phyloP scores from a whole-genome alignment of 2,329 filamentous ascomycete species.

The Tolypocladium endophyticum region DNA sequence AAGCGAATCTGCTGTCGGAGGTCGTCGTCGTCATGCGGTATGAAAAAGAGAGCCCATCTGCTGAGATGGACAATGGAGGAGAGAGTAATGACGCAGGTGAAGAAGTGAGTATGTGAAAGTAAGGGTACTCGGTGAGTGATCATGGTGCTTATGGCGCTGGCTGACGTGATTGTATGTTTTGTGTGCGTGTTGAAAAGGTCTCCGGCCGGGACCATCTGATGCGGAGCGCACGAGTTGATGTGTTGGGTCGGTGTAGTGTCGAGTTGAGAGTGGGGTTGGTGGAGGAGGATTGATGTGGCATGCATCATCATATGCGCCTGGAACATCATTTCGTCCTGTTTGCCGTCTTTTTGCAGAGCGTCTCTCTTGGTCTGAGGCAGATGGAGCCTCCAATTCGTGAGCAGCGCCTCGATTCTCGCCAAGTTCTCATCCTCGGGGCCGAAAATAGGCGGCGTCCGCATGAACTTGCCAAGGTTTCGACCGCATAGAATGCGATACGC shows the following conservation, averaged over 20 bases:
- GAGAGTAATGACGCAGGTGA: conserved; percentile 69
- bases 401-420: conserved; percentile 37
- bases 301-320: conserved; percentile 74
- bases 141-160: conserved; percentile 65
- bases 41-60: conserved; percentile 59
- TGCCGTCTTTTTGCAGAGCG: conserved; percentile 56
- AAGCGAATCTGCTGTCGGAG: conserved; percentile 67
- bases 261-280: conserved; percentile 69
- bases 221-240: conserved; percentile 57
- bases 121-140: conserved; percentile 64
- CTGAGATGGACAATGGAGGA: conserved; percentile 74
- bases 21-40: conserved; percentile 51
- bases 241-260: conserved; percentile 47
- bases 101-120: conserved; percentile 70
- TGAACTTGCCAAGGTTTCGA: conserved; percentile 66
- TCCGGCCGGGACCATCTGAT: conserved; percentile 37
- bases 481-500: conserved; percentile 75
- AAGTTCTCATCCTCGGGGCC: conserved; percentile 44
- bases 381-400: conserved; percentile 70
- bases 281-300: conserved; percentile 60
- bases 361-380: conserved; percentile 63
- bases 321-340: conserved; percentile 83
- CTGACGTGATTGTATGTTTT: conserved; percentile 68
- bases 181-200: conserved; percentile 57
- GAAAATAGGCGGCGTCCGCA: conserved; percentile 43